Evolutionary conservation across 2,329 filamentous ascomycete genomes (phyloP), one percentile per base, ranked within the genome.

Genomic region (Didymosphaeria variabile): DNA sequence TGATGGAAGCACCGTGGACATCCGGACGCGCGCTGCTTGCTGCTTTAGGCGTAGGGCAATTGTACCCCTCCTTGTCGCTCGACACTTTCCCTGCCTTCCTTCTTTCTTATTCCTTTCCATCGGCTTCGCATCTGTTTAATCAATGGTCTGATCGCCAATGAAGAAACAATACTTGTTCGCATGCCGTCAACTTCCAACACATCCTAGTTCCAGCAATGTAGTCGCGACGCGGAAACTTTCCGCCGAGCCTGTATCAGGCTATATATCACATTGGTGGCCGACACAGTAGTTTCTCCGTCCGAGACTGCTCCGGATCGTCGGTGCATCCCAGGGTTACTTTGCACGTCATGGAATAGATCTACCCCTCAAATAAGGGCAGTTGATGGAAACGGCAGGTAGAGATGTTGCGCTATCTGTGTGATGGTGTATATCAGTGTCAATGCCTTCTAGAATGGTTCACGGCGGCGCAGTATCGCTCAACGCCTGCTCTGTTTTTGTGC

Each of bases 161-260:
- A 13, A 15, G 10, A 38, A 36, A 15, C 31, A 21, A 7, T 26
- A 12, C 21, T 7, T 38, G n/a, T 21, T 10, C 31, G 31, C 19
- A 5, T 17, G 31, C 29, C 32, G n/a, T 8, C 31, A 13, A 19
- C n/a, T 17, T 19, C 13, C 3, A 32, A 31, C 2, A 32, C 17
- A 10, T 6, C 19, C 32, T 36, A 36, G 19, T 34, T 15, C n/a
- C 31, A 52, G 32, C 31, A 52, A 21, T 21, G 49, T 21, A 19
- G 36, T 40, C 21, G 34, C 21, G 38, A 45, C 23, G 52, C 52
- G 38, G 38, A 19, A 31, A 32, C 52, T 31, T 45, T 32, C 26
- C 17, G 38, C 38, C 52, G 52, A 44, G 26, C 38, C 23, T 45
- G 52, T 44, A 54, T 54, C 32, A 44, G 52, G 52, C 52, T 54